Conservation (phyloP, 495 filamentous ascomycete species). For the Letharia lupina region DNA sequence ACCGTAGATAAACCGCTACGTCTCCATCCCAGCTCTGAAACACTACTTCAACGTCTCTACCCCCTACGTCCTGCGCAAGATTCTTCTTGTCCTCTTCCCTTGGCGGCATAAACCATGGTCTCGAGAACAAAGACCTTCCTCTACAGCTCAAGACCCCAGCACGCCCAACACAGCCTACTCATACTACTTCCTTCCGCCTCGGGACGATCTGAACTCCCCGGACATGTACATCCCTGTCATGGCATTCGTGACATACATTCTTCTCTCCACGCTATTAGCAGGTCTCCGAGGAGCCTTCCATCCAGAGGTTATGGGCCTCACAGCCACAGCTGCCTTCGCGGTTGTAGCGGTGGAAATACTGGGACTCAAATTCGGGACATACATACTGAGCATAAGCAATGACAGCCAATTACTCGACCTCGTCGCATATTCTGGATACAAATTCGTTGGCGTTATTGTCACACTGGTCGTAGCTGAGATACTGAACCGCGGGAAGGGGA, state of each 20-base stretch:
- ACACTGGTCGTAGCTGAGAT: constrained; percentile 72
- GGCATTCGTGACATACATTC: constrained; percentile 94
- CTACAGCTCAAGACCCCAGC: constrained; percentile 37
- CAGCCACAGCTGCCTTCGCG: constrained; percentile 71
- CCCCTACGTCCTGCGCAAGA: constrained; percentile 75
- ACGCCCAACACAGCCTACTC: constrained; percentile 61
- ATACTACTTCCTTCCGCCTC: constrained; percentile 84
- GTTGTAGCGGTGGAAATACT: constrained; percentile 82
- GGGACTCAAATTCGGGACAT: constrained; percentile 82
- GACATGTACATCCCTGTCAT: constrained; percentile 95
- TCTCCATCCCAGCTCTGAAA: constrained; percentile 86
- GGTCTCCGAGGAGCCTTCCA: constrained; percentile 90
- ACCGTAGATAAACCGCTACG: constrained; percentile 76
- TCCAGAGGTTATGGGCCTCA: constrained; percentile 83
- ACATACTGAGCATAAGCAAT: constrained; percentile 86
- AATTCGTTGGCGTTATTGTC: constrained; percentile 92
- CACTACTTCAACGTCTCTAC: constrained; percentile 98
- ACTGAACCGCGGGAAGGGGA: constrained; percentile 65
- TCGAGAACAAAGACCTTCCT: constrained; percentile 52
- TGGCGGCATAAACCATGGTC: constrained; percentile 98
- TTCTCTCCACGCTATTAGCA: constrained; percentile 79
- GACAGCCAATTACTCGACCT: constrained; percentile 81
- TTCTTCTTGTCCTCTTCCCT: constrained; percentile 86
- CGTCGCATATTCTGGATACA: constrained; percentile 94
- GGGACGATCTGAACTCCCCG: constrained; percentile 93